These are phyloP conservation scores for Verbena officinalis DNA, from an alignment of 257 asterid species.

Conservation along the genomic window DNA sequence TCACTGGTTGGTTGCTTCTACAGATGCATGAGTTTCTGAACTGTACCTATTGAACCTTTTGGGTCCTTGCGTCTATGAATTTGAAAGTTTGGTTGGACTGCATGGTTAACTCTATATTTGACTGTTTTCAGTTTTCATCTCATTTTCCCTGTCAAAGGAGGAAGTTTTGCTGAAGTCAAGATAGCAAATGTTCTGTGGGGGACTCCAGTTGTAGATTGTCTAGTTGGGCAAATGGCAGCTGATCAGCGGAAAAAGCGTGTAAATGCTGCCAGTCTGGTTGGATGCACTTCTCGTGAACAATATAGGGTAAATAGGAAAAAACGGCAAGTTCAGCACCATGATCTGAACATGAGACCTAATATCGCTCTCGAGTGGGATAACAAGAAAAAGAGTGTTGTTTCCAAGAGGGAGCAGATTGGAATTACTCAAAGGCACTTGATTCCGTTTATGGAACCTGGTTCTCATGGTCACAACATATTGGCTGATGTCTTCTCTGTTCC, in stretches of 20 bases:
- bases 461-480: slow-evolving; percentile 47
- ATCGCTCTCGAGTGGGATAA: slow-evolving; percentile 86
- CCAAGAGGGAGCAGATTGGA: slow-evolving; percentile 89
- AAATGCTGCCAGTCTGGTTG: slow-evolving; percentile 56
- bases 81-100: neutral
- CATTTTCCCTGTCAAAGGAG: slow-evolving; percentile 21
- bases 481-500: slow-evolving; percentile 85
- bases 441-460: slow-evolving; percentile 55
- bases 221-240: slow-evolving; percentile 61
- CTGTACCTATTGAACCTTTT: neutral
- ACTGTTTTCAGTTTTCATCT: slow-evolving; percentile 20
- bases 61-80: slow-evolving; percentile 15
- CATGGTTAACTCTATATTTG: slow-evolving; percentile 2
- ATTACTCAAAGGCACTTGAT: slow-evolving; percentile 63
- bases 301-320: slow-evolving; percentile 61
- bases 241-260: slow-evolving; percentile 73
- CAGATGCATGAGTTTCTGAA: neutral
- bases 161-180: slow-evolving; percentile 26
- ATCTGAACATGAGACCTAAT: slow-evolving; percentile 54
- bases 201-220: slow-evolving; percentile 34
- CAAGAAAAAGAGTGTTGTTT: slow-evolving; percentile 69
- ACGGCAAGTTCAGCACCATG: slow-evolving; percentile 41
- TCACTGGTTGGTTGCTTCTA: neutral
- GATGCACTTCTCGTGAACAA: slow-evolving; percentile 57
- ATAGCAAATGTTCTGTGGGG: slow-evolving; percentile 32